Conservation (phyloP, 2,329 filamentous ascomycete genomes). For the Fusarium phyllophilum region DNA sequence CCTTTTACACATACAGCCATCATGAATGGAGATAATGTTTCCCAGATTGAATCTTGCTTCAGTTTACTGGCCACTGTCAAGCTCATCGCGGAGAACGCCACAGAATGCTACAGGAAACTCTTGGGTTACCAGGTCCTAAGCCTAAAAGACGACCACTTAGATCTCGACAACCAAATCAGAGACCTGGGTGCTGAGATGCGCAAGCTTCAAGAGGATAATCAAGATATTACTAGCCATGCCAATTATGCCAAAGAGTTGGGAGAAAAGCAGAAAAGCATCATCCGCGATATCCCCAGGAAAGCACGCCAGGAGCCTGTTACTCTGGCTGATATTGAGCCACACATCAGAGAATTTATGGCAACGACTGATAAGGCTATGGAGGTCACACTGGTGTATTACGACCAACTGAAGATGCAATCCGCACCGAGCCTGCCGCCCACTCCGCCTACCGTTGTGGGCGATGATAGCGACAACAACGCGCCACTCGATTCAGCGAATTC, state of each 20-base stretch:
- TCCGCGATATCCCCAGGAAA: not conserved
- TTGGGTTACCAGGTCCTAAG: not conserved
- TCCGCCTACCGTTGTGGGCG: not conserved
- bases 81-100: not conserved
- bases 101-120: not conserved
- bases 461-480: not conserved
- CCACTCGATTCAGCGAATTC: not conserved
- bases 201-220: not conserved
- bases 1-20: fast-evolving
- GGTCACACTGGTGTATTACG: not conserved
- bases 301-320: not conserved
- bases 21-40: not conserved
- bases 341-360: not conserved
- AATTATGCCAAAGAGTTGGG: not conserved
- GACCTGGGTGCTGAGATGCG: not conserved
- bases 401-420: not conserved
- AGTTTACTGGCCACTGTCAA: not conserved
- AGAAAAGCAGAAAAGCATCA: not conserved
- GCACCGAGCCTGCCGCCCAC: not conserved
- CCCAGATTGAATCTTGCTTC: not conserved
- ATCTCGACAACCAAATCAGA: not conserved
- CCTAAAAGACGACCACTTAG: not conserved
- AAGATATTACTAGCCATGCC: not conserved
- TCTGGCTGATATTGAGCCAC: not conserved
- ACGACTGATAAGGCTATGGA: not conserved